Base-by-base conservation (phyloP, 2,329 filamentous ascomycete genomes). In the Fusarium floridanum region DNA sequence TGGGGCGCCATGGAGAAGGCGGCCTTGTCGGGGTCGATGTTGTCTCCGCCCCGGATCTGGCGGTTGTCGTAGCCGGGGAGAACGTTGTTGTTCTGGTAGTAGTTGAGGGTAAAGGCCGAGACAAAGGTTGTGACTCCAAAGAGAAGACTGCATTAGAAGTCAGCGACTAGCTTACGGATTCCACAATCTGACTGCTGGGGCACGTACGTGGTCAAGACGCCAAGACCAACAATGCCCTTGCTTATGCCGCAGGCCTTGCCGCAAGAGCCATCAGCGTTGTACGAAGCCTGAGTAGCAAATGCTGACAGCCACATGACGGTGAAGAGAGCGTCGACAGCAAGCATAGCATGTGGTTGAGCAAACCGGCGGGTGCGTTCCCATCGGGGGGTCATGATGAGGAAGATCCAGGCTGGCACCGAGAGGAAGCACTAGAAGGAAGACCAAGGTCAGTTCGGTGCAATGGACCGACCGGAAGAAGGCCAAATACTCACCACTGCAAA, bases 11-110 rank as follows among this genome's bases (percentile, higher is more conserved):
- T 91, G 66, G 90, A 91, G 83, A 93, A 93, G 69, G 91, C 91
- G 32, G 91, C 90, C 84, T 92, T 92, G 81, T 93, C 91, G 1
- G 91, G 91, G 80, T 92, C 91, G 75, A 92, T 92, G 83, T 89
- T 88, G 73, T 81, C 82, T 70, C 79, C 79, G 69, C 80, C 80
- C 61, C 85, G 82, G 63, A 85, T 76, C 77, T 84, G 81, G 77
- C 80, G 84, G 74, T 84, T 85, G 77, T 90, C 89, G 80, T 91
- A 91, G 67, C 91, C 91, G 2, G 91, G 91, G 17, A 92, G 86
- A 66, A 83, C 87, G 77, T 89, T 88, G 82, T 92, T 88, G 79
- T 89, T 88, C 77, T 88, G 88, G 84, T 89, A 91, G 83, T 91
- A 91, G 71, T 88, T 85, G 72, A 91, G 82, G 32, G 90, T 90